These are phyloP conservation scores for Beauveria brongniartii DNA, from an alignment of 2,329 filamentous ascomycete genomes.

Conservation along the genomic window DNA sequence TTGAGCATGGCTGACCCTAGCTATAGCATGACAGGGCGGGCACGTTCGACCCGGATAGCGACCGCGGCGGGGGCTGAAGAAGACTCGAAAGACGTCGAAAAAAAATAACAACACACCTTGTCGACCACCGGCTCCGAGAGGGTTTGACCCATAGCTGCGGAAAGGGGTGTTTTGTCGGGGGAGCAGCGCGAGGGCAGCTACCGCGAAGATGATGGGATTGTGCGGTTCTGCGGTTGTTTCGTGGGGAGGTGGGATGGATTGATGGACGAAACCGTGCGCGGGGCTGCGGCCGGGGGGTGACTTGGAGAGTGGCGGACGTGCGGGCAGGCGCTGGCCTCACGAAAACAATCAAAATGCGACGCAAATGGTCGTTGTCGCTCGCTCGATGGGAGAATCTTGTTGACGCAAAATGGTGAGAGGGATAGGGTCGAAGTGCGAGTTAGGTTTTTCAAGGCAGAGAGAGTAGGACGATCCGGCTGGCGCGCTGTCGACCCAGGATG, in stretches of 20 bases:
- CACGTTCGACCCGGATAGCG: neutral
- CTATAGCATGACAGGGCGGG: neutral
- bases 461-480: neutral
- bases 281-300: neutral
- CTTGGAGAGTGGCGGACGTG: neutral
- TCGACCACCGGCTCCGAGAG: slow-evolving; percentile 98
- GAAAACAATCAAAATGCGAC: neutral
- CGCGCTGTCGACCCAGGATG: slow-evolving; percentile 4
- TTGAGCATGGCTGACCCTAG: neutral
- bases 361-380: neutral
- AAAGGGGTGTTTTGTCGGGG: slow-evolving; percentile 11
- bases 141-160: slow-evolving; percentile 82
- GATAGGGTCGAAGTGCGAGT: neutral
- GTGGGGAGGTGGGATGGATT: slow-evolving; percentile 6
- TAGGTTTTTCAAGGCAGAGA: neutral
- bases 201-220: slow-evolving; percentile 8
- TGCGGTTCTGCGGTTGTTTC: slow-evolving; percentile 4
- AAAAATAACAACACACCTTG: slow-evolving; percentile 57
- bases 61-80: neutral
- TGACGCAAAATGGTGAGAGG: neutral
- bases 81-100: neutral
- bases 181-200: slow-evolving; percentile 12
- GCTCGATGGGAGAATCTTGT: neutral
- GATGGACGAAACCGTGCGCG: slow-evolving; percentile 5
- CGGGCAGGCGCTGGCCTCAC: neutral